phyloP scores from a whole-genome alignment of 129 eudicot species.

The Pulicaria dysenterica region DNA sequence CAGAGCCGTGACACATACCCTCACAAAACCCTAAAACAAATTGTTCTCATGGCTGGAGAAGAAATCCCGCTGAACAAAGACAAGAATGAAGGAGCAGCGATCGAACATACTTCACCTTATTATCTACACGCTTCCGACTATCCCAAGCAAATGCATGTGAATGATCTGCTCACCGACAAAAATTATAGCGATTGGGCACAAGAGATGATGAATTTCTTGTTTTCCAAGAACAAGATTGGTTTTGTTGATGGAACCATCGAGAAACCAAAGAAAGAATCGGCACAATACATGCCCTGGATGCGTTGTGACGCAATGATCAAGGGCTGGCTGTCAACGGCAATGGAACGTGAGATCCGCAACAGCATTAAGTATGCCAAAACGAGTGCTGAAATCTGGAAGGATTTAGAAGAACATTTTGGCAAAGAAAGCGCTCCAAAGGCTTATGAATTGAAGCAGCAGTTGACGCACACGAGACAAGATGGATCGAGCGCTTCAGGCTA shows the following conservation, averaged over 20 bases:
- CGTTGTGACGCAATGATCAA: conserved; percentile 3
- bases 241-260: background rate
- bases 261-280: background rate
- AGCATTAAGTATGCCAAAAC: background rate
- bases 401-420: background rate
- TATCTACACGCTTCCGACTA: background rate
- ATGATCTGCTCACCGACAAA: too few relatives aligned
- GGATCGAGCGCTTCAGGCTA: background rate
- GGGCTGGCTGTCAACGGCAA: background rate
- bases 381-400: background rate
- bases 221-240: background rate
- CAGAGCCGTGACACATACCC: background rate
- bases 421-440: background rate
- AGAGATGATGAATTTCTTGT: too few relatives aligned
- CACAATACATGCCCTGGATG: background rate
- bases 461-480: background rate
- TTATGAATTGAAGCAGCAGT: background rate
- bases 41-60: background rate
- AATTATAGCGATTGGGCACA: too few relatives aligned
- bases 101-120: background rate
- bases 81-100: background rate
- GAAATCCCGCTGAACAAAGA: background rate
- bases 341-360: background rate
- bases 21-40: background rate
- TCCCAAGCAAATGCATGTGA: background rate